Evolutionary conservation across 139 green algal genomes (phyloP).

Genomic region (Chlamydomonas sphaeroides): DNA sequence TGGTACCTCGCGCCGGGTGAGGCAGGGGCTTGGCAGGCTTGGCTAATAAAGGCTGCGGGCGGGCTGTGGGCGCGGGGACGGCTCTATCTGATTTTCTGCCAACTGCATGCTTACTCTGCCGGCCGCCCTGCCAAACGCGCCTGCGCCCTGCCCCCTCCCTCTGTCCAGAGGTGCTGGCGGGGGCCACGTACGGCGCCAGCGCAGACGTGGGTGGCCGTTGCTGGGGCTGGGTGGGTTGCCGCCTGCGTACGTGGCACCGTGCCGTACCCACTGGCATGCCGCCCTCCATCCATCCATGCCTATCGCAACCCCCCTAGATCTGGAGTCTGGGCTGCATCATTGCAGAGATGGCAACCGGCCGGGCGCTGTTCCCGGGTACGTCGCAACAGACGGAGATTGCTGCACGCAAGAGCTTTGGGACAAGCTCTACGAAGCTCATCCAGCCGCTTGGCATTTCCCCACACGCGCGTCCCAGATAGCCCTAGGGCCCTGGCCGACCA

Average conservation of each 20-base stretch:
- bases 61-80: too few species aligned
- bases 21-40: neutral
- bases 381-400: too few species aligned
- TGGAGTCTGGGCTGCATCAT: neutral
- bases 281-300: too few species aligned
- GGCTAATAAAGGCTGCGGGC: neutral
- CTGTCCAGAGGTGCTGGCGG: conserved; percentile 81
- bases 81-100: too few species aligned
- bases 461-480: too few species aligned
- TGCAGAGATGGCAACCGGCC: neutral
- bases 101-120: too few species aligned
- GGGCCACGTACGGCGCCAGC: conserved; percentile 59
- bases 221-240: too few species aligned
- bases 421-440: neutral
- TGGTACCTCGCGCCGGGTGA: conserved; percentile 52
- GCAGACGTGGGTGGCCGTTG: conserved; percentile 32
- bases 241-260: too few species aligned
- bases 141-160: neutral
- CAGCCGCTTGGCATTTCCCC: neutral
- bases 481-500: neutral
- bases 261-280: too few species aligned
- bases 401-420: neutral
- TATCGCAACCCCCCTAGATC: too few species aligned
- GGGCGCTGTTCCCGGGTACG: too few species aligned
- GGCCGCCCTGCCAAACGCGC: too few species aligned